Conservation (phyloP, 768 basidiomycete species). For the Exidia glandulosa region DNA sequence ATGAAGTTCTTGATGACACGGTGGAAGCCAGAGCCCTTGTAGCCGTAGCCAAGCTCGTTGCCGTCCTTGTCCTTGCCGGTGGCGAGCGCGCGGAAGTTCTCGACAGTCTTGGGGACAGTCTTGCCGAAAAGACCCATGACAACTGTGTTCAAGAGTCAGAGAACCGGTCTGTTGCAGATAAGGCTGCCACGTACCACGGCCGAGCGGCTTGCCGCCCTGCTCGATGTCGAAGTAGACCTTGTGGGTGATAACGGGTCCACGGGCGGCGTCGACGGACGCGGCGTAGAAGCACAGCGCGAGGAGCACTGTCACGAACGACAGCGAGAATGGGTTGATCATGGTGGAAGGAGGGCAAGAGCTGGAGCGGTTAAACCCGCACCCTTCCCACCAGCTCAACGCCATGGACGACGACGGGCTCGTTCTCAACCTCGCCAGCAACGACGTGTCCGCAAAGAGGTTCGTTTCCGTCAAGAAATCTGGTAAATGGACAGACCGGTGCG, state of each 20-base stretch:
- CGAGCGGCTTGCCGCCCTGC: conserved; percentile 80
- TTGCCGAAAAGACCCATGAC: conserved; percentile 83
- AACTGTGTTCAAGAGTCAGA: conserved; percentile 34
- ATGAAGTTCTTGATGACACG: conserved; percentile 92
- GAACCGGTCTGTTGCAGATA: neutral
- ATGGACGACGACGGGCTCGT: conserved; percentile 13
- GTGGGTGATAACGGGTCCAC: conserved; percentile 82
- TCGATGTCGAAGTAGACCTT: conserved; percentile 92
- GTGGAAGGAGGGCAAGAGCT: neutral
- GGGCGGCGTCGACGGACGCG: conserved; percentile 66
- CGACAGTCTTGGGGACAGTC: conserved; percentile 93
- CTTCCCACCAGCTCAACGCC: conserved; percentile 1
- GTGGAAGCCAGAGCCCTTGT: conserved; percentile 95
- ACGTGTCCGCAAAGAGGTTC: conserved; percentile 1
- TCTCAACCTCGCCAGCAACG: conserved; percentile 14
- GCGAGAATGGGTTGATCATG: conserved; percentile 12
- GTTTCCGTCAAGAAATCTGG: conserved; percentile 22
- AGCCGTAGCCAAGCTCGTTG: conserved; percentile 71
- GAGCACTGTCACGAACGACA: conserved; percentile 51
- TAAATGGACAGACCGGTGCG: conserved; percentile 45
- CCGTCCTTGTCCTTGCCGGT: conserved; percentile 77
- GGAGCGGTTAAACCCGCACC: neutral
- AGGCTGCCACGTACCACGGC: conserved; percentile 47
- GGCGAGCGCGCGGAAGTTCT: conserved; percentile 93
- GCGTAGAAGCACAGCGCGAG: conserved; percentile 61